phyloP scores from a whole-genome alignment of 768 basidiomycete species.

The Tricholoma terreum region DNA sequence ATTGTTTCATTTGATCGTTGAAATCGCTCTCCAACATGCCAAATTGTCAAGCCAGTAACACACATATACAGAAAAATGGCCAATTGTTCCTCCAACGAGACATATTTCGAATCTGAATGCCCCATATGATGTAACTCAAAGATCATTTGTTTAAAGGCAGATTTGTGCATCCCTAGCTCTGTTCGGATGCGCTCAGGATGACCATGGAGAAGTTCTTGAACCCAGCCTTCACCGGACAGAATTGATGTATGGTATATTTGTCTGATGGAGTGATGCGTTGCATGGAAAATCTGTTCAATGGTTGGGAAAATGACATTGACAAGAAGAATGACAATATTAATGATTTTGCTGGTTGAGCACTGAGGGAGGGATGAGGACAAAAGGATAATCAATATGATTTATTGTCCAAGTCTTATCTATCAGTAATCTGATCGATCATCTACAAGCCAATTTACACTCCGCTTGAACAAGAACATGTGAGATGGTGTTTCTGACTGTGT shows the following conservation, averaged over 20 bases:
- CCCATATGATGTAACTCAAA: too few species aligned
- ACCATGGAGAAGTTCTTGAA: neutral
- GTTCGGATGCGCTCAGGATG: too few species aligned
- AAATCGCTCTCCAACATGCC: neutral
- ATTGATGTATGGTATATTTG: neutral
- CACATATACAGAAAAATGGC: neutral
- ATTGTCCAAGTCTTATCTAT: neutral
- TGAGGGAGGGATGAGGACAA: neutral
- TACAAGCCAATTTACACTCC: neutral
- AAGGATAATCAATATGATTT: neutral
- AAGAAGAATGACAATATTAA: too few species aligned
- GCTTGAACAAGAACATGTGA: too few species aligned
- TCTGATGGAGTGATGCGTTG: neutral
- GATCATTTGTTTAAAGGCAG: too few species aligned
- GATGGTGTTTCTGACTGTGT: too few species aligned
- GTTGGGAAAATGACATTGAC: too few species aligned
- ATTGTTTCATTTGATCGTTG: neutral
- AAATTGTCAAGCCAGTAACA: neutral
- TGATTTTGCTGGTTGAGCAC: too few species aligned
- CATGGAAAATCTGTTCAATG: too few species aligned
- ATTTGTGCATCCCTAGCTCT: too few species aligned
- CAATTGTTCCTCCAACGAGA: neutral
- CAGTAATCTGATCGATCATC: neutral
- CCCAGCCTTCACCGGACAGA: neutral
- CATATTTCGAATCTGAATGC: neutral